Evolutionary conservation across 2,329 filamentous ascomycete species (phyloP), one percentile per base, ranked within the genome.

Genomic region (Blastomyces silverae): DNA sequence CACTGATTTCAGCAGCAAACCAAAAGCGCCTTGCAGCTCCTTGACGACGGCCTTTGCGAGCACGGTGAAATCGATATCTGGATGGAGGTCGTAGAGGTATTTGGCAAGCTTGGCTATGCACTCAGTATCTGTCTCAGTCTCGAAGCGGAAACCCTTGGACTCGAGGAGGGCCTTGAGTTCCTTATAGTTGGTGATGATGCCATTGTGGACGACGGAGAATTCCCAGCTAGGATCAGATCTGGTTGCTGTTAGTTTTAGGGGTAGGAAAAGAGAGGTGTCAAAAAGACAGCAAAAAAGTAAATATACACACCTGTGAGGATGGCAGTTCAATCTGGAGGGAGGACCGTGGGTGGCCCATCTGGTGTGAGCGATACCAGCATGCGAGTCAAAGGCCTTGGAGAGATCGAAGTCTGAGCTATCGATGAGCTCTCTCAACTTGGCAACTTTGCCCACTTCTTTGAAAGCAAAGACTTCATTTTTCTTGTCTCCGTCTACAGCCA

Each of bases 141-240:
- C 94, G 78, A 99, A 99, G 76, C 88, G 89, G 87, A 96, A 96
- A 76, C 94, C 94, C 86, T 97, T 99, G 84, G 85, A 85, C 81
- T 89, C 86, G 71, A 99, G 85, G 69, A 99, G 87, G 68, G 89
- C 91, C 87, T 93, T 96, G 74, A 99, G 83, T 82, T 99, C 94
- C 85, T 99, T 99, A 87, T 99, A 99, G 86, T 99, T 99, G 83
- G 94, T 99, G 81, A 99, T 99, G 85, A 99, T 99, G 76, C 94
- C 94, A 81, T 99, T 99, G 89, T 99, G 94, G 67, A 97, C 94
- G 73, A 99, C 88, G 70, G 91, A 85, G 79, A 99, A 99, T 81
- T 99, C 90, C 92, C 93, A 99, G 74, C 82, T 90, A 73, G 89
- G 87, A 79, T 99, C 94, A 70, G 93, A 97, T 80, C 92, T 95